Base-by-base conservation (phyloP, 78 protist species). In the Speleostelium caveatum region DNA sequence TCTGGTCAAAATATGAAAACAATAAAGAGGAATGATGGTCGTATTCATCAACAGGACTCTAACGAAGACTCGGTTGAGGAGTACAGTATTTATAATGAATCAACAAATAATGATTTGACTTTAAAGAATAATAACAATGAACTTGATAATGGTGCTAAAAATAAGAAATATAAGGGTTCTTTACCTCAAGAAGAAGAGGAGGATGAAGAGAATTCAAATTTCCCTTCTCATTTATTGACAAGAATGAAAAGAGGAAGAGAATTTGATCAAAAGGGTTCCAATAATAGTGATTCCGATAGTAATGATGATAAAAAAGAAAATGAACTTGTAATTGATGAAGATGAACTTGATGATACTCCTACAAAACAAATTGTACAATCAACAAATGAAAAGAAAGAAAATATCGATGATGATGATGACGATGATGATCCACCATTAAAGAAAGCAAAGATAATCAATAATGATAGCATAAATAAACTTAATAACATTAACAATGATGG, bases 211-310 rank as follows among this genome's bases (percentile, higher is more conserved):
- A 28, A 65, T 26, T 1, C 16, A 38, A 60, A 71, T 28, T 41
- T 30, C 49, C 28, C 53, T 35, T 73, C 79, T 3, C 62, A 73
- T 49, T 58, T 73, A 32, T 36, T 73, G 12, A 55, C 79, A 1
- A 51, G 42, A 35, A 56, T 73, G 65, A 73, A 79, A 56, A 69
- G 89, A 36, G 30, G 22, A 53, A 28, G 89, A 38, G 60, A 65
- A 3, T 51, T 49, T n/a, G 8, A 30, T 24, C 2, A 22, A 26
- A n/a, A 17, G 58, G 14, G 58, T 14, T 26, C n/a, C 10, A 10
- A 45, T 14, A 10, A 45, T 45, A 45, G 6, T 45, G n/a, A 45
- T 45, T 45, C 53, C 53, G 10, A 45, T 51, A n/a, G 36, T 28
- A 14, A 24, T 45, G 53, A 45, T n/a, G 35, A 58, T n/a, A 5